A percentile compares a stretch with the other conserved stretches of the same genome.
phyloP scores from a whole-genome alignment of 805 yeast genomes.

The Metschnikowia similis region DNA sequence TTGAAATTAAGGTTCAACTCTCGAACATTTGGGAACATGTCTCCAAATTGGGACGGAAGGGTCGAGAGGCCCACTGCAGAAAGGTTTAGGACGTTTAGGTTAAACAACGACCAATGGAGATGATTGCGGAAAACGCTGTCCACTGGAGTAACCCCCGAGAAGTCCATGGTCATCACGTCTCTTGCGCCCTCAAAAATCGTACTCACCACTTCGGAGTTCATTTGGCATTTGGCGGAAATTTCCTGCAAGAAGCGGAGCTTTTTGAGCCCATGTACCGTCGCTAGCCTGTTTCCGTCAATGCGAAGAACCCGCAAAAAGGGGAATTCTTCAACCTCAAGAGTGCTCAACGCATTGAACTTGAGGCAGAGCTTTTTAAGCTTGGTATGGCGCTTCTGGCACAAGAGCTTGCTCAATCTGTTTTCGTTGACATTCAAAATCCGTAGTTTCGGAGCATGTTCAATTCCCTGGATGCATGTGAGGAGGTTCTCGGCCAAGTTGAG shows the following conservation, averaged over 20 bases:
- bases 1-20: conserved; percentile 52
- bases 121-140: neutral
- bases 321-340: conserved; percentile 28
- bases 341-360: conserved; percentile 33
- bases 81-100: conserved; percentile 38
- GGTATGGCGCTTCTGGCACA: conserved; percentile 20
- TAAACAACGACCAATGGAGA: conserved; percentile 20
- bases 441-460: conserved; percentile 34
- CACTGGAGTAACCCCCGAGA: conserved; percentile 35
- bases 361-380: conserved; percentile 36
- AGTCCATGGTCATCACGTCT: conserved; percentile 31
- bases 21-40: conserved; percentile 42
- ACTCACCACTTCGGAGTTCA: conserved; percentile 16
- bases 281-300: conserved; percentile 41
- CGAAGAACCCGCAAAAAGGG: conserved; percentile 42
- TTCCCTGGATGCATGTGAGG: conserved; percentile 28
- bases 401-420: conserved; percentile 28
- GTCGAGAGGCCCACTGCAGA: conserved; percentile 42
- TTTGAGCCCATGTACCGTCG: conserved; percentile 21
- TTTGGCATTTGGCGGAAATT: conserved; percentile 39
- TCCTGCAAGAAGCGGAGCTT: conserved; percentile 36
- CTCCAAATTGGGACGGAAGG: conserved; percentile 35
- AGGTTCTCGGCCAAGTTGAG: conserved; percentile 41
- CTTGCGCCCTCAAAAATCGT: conserved; percentile 17
- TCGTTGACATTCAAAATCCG: conserved; percentile 40